Conservation (phyloP, 805 yeast genomes). For the Cyberlindnera saturnus region DNA sequence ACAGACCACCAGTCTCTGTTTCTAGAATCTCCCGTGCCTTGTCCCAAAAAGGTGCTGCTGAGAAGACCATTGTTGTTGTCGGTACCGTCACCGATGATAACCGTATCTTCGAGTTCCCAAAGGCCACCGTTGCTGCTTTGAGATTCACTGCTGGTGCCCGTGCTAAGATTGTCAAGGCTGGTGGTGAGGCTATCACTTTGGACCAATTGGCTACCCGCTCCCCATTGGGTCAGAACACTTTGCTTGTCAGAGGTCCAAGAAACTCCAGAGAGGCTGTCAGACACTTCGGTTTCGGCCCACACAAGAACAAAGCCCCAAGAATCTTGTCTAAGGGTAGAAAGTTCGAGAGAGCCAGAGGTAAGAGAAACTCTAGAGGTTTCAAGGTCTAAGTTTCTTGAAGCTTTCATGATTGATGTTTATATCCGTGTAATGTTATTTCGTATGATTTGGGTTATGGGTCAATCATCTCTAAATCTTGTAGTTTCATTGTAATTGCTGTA, state of each 20-base stretch:
- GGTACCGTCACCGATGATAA: constrained; percentile 99
- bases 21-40: constrained; percentile 85
- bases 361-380: constrained; percentile 99
- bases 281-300: constrained; percentile 99
- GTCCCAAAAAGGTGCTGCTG: constrained; percentile 75
- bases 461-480: no score
- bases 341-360: constrained; percentile 99
- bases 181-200: constrained; percentile 99
- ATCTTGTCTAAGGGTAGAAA: constrained; percentile 96
- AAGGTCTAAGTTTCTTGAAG: constrained; percentile 68
- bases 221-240: constrained; percentile 99
- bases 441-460: neutral
- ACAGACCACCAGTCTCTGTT: constrained; percentile 99
- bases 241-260: constrained; percentile 98
- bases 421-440: neutral
- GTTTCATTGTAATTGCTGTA: no score
- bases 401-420: neutral
- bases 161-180: constrained; percentile 95
- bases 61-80: constrained; percentile 94
- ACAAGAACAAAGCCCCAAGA: constrained; percentile 99
- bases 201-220: constrained; percentile 99
- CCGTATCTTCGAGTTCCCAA: constrained; percentile 92
- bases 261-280: constrained; percentile 98
- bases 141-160: constrained; percentile 99
- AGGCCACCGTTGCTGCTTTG: constrained; percentile 97